These are phyloP conservation scores for Marasmius sp. DNA, from an alignment of 1,284 basidiomycete genomes.

Conservation along the genomic window DNA sequence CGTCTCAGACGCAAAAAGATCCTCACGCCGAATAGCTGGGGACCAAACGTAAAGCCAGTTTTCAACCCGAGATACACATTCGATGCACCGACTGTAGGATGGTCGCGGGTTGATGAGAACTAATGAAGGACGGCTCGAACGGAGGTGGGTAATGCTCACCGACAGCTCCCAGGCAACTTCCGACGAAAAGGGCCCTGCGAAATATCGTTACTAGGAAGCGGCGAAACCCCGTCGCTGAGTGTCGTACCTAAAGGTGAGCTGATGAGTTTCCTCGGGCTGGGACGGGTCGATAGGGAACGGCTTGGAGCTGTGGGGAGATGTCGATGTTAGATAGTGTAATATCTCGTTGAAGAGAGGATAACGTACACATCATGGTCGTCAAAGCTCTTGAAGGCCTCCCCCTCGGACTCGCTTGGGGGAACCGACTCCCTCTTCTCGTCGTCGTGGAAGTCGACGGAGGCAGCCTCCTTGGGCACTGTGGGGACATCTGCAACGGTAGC, in stretches of 20 bases:
- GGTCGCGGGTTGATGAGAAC: background rate
- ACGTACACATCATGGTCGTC: constrained; percentile 42
- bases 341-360: background rate
- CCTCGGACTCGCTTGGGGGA: background rate
- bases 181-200: constrained; percentile 55
- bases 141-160: constrained; percentile 25
- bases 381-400: constrained; percentile 17
- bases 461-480: background rate
- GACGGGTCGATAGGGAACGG: constrained; percentile 56
- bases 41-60: constrained; percentile 68
- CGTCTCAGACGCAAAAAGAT: background rate
- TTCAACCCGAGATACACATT: constrained; percentile 73
- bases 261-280: constrained; percentile 50
- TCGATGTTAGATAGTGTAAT: background rate
- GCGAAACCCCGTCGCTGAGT: background rate
- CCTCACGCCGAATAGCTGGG: constrained; percentile 57
- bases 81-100: constrained; percentile 47
- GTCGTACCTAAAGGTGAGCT: constrained; percentile 49
- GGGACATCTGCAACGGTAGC: background rate
- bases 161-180: constrained; percentile 58
- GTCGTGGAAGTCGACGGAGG: background rate
- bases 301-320: constrained; percentile 26
- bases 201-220: background rate
- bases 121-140: constrained; percentile 11
- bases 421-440: background rate